Percentiles rank a stretch among this genome's conserved stretches.
Conservation (phyloP, 73 alveolate species). For the Blepharisma stoltei region DNA sequence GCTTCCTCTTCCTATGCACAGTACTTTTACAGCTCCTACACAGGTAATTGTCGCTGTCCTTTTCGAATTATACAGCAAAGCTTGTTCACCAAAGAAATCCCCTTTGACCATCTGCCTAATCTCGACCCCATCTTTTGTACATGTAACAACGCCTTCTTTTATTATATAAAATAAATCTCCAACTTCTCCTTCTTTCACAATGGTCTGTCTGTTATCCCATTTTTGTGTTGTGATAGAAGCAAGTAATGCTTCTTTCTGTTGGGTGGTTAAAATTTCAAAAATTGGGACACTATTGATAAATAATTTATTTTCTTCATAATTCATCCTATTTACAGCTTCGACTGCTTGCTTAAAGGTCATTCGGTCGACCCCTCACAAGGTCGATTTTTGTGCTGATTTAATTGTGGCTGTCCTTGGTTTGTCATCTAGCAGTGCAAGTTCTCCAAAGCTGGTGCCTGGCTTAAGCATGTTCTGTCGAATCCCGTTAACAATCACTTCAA, state of each 20-base stretch:
- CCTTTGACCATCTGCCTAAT: constrained; percentile 52
- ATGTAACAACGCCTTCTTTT: constrained; percentile 64
- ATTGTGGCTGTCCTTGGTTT: constrained; percentile 85
- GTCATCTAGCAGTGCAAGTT: constrained; percentile 87
- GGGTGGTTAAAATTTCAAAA: background rate
- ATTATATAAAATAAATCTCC: constrained; percentile 73
- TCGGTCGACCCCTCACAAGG: constrained; percentile 82
- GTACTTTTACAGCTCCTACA: background rate
- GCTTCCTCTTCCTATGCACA: constrained; percentile 3
- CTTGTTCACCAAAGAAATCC: constrained; percentile 55
- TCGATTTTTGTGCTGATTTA: constrained; percentile 64
- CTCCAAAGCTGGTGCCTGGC: constrained; percentile 91
- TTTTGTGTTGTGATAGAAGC: background rate
- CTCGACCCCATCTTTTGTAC: constrained; percentile 48
- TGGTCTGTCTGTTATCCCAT: constrained; percentile 41
- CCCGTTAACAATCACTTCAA: constrained; percentile 34
- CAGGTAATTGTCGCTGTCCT: constrained; percentile 43
- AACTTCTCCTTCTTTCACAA: constrained; percentile 80
- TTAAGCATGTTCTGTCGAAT: background rate
- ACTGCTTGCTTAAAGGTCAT: constrained; percentile 72
- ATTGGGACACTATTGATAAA: constrained; percentile 41
- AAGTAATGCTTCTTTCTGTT: background rate
- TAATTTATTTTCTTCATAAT: constrained; percentile 37
- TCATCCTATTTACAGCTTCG: constrained; percentile 35
- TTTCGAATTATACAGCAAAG: constrained; percentile 44